These are phyloP conservation scores for Lactifluus piperatus DNA, from an alignment of 768 basidiomycete species.

Conservation along the genomic window DNA sequence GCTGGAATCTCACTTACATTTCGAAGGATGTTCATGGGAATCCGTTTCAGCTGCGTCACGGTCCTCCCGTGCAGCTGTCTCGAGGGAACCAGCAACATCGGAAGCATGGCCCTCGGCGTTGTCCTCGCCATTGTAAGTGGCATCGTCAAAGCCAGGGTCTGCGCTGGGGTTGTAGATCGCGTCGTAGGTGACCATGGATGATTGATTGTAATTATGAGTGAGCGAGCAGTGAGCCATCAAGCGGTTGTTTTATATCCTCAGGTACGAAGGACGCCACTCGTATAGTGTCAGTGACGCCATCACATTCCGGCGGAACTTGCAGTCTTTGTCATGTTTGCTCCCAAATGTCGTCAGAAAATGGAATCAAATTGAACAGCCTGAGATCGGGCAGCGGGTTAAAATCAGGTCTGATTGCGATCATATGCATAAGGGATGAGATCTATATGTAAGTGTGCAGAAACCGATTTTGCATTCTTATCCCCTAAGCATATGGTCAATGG, in stretches of 20 bases:
- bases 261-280: not conserved
- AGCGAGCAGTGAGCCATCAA: not conserved
- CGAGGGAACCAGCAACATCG: not conserved
- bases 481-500: conserved; percentile 15
- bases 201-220: not conserved
- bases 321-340: not conserved
- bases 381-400: not conserved
- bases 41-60: not conserved
- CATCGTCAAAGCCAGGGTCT: conserved; percentile 4
- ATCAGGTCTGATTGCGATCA: not conserved
- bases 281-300: not conserved
- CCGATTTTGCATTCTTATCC: conserved; percentile 4
- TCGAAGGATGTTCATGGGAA: not conserved
- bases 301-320: not conserved
- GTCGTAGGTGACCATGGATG: conserved; percentile 7
- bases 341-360: not conserved
- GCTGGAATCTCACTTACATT: not conserved
- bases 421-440: not conserved
- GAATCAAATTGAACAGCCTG: not conserved
- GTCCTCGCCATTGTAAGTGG: not conserved
- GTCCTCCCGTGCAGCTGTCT: conserved; percentile 5
- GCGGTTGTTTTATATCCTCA: not conserved
- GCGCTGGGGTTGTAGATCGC: conserved; percentile 7
- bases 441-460: not conserved
- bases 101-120: not conserved